Evolutionary conservation across 1,284 basidiomycete species (phyloP), one percentile per base, ranked within the genome.

Genomic region (Inonotus hispidus): DNA sequence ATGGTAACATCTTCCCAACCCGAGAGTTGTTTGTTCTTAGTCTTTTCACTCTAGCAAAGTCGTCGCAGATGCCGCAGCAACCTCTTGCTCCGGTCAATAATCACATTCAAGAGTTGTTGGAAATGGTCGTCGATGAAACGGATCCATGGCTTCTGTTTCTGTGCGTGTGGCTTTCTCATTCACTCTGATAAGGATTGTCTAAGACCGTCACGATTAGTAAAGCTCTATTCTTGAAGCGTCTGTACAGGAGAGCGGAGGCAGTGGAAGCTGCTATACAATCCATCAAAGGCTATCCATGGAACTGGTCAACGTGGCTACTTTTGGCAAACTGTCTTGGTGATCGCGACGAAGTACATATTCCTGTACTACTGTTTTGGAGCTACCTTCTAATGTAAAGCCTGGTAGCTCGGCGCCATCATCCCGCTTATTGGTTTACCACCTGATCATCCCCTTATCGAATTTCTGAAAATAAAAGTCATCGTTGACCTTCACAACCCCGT

Each of bases 231-330:
- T 81, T 94, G 54, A 85, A 84, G 58, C 86, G 92, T 14, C 75
- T 95, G 59, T 84, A 84, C 53, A 80, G 89, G 65, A 82, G 92
- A 46, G 87, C 92, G 64, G 91, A 93, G 70, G 94, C 96, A 0
- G 90, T 96, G 38, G 93, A 95, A 69, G 85, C 80, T 66, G 82
- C 88, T 7, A 76, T 98, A 19, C 74, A 85, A 37, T 95, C 93
- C 5, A 87, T 98, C 53, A 80, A 83, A 54, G 79, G 80, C 2
- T 93, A 90, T 69, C 89, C 93, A 7, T 99, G 94, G 88, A 98
- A 98, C 71, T 99, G 97, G 96, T 92, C 92, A 27, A 82, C 88
- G 3, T 99, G 97, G 96, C 78, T 82, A 21, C 81, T 94, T 58
- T 78, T 98, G 21, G 85, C 86, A 1, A 84, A 84, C 56, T 89